Conservation (phyloP, 2,329 filamentous ascomycete genomes). For the Myrmaecium sp. region DNA sequence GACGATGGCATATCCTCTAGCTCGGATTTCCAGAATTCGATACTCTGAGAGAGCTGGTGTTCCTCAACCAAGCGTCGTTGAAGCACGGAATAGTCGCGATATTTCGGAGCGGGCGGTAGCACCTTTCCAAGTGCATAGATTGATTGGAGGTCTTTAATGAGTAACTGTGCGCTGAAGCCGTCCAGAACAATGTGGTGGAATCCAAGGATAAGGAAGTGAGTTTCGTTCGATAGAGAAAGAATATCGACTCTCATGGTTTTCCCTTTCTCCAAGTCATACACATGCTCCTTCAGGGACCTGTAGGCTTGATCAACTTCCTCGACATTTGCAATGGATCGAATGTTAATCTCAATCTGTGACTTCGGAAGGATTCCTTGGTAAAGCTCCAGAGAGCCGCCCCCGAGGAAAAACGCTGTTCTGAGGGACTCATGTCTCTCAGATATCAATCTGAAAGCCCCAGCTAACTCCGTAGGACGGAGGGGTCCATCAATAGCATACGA, state of each 20-base stretch:
- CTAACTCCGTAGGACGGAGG: too few relatives aligned
- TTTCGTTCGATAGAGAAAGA: constrained; percentile 5
- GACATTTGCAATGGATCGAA: not conserved
- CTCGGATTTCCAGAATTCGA: constrained; percentile 4
- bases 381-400: not conserved
- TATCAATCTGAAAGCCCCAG: too few relatives aligned
- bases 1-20: constrained; percentile 2
- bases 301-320: constrained; percentile 2
- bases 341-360: constrained; percentile 1
- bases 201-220: constrained; percentile 11
- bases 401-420: constrained; percentile 3
- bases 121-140: constrained; percentile 5
- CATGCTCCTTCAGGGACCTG: constrained; percentile 3
- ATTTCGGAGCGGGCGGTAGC: not conserved
- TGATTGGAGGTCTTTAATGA: constrained; percentile 10
- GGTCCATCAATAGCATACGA: too few relatives aligned
- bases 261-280: constrained; percentile 10
- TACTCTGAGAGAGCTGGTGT: not conserved
- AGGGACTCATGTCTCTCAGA: constrained; percentile 1
- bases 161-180: constrained; percentile 10
- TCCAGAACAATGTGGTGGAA: constrained; percentile 21
- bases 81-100: constrained; percentile 1
- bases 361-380: constrained; percentile 3
- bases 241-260: constrained; percentile 9
- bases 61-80: not conserved